Evolutionary conservation across 2,329 filamentous ascomycete genomes (phyloP).

Genomic region (Fusarium torreyae): DNA sequence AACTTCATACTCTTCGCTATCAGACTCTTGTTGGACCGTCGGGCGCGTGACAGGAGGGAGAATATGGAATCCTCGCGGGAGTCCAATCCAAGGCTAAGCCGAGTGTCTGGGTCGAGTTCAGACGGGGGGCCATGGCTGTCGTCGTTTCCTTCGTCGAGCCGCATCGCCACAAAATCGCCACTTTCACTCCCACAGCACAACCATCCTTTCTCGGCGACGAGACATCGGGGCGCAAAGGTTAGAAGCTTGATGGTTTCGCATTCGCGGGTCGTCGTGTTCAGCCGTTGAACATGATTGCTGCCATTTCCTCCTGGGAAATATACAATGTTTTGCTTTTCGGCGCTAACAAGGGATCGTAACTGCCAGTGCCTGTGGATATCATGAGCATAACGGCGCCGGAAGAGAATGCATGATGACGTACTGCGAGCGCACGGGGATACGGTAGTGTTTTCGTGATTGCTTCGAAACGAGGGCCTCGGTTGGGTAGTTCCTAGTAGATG

Average conservation of each 20-base stretch:
- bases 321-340: slow-evolving; percentile 80
- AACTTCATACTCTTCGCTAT: slow-evolving; percentile 68
- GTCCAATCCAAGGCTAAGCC: slow-evolving; percentile 52
- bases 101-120: slow-evolving; percentile 55
- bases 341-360: slow-evolving; percentile 90
- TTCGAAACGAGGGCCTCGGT: slow-evolving; percentile 76
- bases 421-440: slow-evolving; percentile 76
- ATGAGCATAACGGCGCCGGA: slow-evolving; percentile 29
- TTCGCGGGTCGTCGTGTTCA: slow-evolving; percentile 78
- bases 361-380: slow-evolving; percentile 79
- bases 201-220: slow-evolving; percentile 89
- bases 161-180: slow-evolving; percentile 88
- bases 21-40: slow-evolving; percentile 61
- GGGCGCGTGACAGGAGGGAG: slow-evolving; percentile 57
- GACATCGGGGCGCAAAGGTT: slow-evolving; percentile 83
- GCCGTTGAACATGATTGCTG: slow-evolving; percentile 74
- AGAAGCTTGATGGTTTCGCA: slow-evolving; percentile 81
- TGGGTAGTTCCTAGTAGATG: slow-evolving; percentile 69
- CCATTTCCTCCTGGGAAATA: slow-evolving; percentile 87
- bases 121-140: slow-evolving; percentile 45
- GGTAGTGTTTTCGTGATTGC: slow-evolving; percentile 76
- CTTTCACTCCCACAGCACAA: slow-evolving; percentile 91
- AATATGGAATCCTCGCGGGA: slow-evolving; percentile 55
- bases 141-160: slow-evolving; percentile 64
- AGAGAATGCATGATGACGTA: slow-evolving; percentile 59